These are phyloP conservation scores for Lonicera japonica DNA, from an alignment of 129 eudicot species.

Conservation along the genomic window DNA sequence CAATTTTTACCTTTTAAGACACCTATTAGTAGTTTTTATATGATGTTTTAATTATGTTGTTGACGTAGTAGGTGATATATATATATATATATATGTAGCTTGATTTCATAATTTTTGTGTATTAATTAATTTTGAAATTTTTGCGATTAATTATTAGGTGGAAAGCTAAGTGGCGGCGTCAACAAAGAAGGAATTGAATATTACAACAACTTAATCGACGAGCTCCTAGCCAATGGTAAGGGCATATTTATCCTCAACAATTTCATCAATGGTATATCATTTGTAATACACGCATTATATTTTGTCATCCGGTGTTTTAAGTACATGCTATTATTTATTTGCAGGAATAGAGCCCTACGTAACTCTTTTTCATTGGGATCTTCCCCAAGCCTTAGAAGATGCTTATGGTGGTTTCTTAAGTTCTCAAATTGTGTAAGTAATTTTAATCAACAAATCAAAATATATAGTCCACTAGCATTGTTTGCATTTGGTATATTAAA, in stretches of 20 bases:
- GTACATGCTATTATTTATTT: not conserved
- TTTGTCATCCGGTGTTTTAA: not conserved
- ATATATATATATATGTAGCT: too few species aligned
- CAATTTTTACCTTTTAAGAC: too few species aligned
- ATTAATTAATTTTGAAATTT: too few species aligned
- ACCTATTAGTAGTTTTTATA: too few species aligned
- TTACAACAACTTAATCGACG: constrained; percentile 24
- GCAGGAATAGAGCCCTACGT: constrained; percentile 26
- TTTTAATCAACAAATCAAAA: too few species aligned
- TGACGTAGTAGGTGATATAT: too few species aligned
- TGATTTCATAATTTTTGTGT: not conserved
- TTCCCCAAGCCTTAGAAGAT: constrained; percentile 26
- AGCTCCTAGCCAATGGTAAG: constrained; percentile 23
- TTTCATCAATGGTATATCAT: not conserved
- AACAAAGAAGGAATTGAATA: constrained; percentile 14
- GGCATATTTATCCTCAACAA: not conserved
- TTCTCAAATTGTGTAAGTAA: constrained; percentile 19
- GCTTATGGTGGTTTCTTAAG: constrained; percentile 27
- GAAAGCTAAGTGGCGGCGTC: constrained; percentile 13
- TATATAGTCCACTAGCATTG: too few species aligned
- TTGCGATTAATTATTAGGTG: constrained; percentile 5
- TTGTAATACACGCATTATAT: too few species aligned
- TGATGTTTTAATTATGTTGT: too few species aligned
- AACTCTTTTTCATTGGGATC: constrained; percentile 15
- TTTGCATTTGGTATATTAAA: too few species aligned